These are phyloP conservation scores for Pseudocercospora macadamiae DNA, from an alignment of 2,329 filamentous ascomycete genomes.

Conservation along the genomic window DNA sequence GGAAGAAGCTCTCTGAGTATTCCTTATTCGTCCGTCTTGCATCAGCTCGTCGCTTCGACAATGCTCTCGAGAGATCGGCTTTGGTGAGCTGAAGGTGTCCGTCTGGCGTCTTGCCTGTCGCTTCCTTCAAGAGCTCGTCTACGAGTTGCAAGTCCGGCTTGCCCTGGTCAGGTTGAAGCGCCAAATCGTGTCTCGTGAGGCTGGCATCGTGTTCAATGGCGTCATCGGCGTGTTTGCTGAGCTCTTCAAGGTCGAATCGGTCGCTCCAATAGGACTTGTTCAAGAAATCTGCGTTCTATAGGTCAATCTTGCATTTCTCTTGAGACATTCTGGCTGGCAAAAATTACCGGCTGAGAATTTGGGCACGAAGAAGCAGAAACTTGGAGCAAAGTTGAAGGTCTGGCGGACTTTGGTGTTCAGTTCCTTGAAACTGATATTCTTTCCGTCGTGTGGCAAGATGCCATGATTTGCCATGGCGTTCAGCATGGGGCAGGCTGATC, in stretches of 20 bases:
- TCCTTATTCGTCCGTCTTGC: slow-evolving; percentile 41
- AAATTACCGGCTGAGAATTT: slow-evolving; percentile 21
- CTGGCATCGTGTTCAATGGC: slow-evolving; percentile 36
- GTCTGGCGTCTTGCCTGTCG: slow-evolving; percentile 40
- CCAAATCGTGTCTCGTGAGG: slow-evolving; percentile 39
- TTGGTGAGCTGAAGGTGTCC: slow-evolving; percentile 41
- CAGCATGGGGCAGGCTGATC: slow-evolving; percentile 35
- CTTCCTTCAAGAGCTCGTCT: slow-evolving; percentile 39
- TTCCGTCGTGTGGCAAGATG: slow-evolving; percentile 36
- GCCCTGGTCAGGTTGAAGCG: slow-evolving; percentile 42
- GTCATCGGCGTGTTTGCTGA: slow-evolving; percentile 32
- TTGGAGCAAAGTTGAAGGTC: slow-evolving; percentile 36
- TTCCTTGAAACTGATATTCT: slow-evolving; percentile 34
- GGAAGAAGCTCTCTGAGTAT: slow-evolving; percentile 38
- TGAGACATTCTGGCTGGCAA: not conserved
- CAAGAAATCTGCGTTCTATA: slow-evolving; percentile 28
- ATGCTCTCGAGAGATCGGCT: slow-evolving; percentile 40
- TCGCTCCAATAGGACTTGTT: slow-evolving; percentile 34
- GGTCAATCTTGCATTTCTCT: not conserved
- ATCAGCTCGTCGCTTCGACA: slow-evolving; percentile 41
- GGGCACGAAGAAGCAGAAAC: slow-evolving; percentile 36
- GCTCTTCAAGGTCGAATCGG: slow-evolving; percentile 32
- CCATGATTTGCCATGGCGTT: slow-evolving; percentile 38
- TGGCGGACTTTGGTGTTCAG: slow-evolving; percentile 32
- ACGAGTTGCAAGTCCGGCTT: slow-evolving; percentile 44